Base-by-base conservation (phyloP, 2,329 filamentous ascomycete species). In the Arthrobotrys sinensis region DNA sequence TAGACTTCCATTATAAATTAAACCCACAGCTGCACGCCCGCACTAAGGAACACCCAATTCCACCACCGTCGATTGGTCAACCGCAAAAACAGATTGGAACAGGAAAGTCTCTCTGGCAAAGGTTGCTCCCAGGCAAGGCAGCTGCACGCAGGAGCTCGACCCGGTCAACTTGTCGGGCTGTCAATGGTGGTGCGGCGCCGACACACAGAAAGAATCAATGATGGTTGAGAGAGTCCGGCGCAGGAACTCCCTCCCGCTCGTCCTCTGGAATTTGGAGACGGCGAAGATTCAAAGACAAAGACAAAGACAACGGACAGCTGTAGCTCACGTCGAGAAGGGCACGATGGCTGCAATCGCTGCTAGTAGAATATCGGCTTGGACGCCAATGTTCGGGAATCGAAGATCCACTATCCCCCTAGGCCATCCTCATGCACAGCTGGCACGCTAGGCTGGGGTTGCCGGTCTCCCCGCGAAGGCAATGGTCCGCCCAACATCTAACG, bases 341-440 rank as follows among this genome's bases (percentile, higher is more conserved):
- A 28, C 28, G 36, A 43, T 12, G 36, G 12, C n/a, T 38, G 53
- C 34, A 60, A 43, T 43, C 34, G 16, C 34, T 36, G 12, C 55
- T 60, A 60, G 55, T 36, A 60, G 55, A 32, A 28, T 60, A 43
- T 36, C 24, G 38, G 65, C 52, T 38, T 62, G 66, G 12, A 73
- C 36, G 69, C 60, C 69, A 73, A 66, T 73, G 60, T 45, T 73
- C 69, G 60, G 60, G 69, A 66, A 73, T 66, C 69, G 62, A 73
- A 48, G 60, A 57, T 60, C 69, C 43, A 48, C 43, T 28, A 40
- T 28, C 21, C 38, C 53, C 50, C 69, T 24, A 46, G 69, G 38
- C 46, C 40, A 43, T 12, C n/a, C 48, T 28, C 38, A 64, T 36
- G 28, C 50, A 45, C 48, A 52, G 28, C 46, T 52, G 12, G 38